A percentile compares a stretch with the other conserved stretches of the same genome.
phyloP scores from a whole-genome alignment of 352 stramenopile genomes.

The Phytopythium boreale region DNA sequence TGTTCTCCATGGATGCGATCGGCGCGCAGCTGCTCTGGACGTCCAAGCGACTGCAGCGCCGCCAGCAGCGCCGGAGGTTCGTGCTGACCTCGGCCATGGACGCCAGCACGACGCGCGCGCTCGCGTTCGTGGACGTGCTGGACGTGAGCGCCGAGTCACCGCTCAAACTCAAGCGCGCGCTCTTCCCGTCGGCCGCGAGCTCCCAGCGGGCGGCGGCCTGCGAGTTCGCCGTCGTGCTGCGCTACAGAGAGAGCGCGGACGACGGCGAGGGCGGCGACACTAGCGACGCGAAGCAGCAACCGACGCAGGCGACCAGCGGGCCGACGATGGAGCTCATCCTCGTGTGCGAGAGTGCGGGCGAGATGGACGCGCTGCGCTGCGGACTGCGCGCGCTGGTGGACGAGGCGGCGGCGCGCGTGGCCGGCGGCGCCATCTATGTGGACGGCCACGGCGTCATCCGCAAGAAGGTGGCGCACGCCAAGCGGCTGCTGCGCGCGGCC shows the following conservation, averaged over 20 bases:
- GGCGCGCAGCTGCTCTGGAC: conserved; percentile 61
- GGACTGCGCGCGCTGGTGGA: conserved; percentile 44
- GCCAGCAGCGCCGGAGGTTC: not conserved
- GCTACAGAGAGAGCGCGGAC: conserved; percentile 23
- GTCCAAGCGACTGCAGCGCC: conserved; percentile 30
- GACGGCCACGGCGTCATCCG: conserved; percentile 63
- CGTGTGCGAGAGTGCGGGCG: conserved; percentile 55
- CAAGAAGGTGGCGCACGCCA: conserved; percentile 58
- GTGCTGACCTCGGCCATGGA: not conserved
- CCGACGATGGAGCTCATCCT: conserved; percentile 43
- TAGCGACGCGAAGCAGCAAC: too few relatives aligned
- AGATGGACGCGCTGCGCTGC: conserved; percentile 56
- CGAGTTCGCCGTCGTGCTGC: conserved; percentile 37
- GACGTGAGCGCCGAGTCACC: conserved; percentile 45
- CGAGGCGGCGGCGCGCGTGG: conserved; percentile 36
- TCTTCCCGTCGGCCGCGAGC: not conserved
- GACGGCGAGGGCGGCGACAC: conserved; percentile 1
- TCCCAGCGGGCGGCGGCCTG: conserved; percentile 8
- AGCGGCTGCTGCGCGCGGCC: conserved; percentile 52
- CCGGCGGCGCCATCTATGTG: conserved; percentile 49
- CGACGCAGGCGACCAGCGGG: not conserved
- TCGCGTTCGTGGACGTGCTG: conserved; percentile 45
- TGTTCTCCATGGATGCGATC: conserved; percentile 59
- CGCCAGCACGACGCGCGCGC: conserved; percentile 21
- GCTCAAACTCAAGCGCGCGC: conserved; percentile 19